Conservation (phyloP, 305 asterid species). For the Stenogyne calaminthoides region DNA sequence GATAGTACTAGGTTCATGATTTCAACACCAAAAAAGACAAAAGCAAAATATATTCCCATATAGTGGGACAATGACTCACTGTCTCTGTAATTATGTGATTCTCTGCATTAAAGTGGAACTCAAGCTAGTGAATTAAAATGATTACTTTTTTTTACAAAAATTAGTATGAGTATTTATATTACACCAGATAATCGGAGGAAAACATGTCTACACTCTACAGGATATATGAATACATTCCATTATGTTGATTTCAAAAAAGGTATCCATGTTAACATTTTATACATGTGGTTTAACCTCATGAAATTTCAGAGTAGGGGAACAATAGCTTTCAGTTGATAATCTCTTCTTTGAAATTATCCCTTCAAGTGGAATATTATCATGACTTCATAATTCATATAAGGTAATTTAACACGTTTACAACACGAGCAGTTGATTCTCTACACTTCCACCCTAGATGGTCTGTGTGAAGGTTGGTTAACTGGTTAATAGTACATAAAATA, state of each 20-base stretch:
- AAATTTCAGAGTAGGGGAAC: not conserved
- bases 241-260: not conserved
- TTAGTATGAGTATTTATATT: not conserved
- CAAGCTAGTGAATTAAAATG: not conserved
- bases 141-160: not conserved
- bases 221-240: not conserved
- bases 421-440: not conserved
- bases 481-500: not conserved
- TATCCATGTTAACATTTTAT: not conserved
- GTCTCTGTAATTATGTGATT: not conserved
- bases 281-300: not conserved
- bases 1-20: not conserved
- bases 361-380: not conserved
- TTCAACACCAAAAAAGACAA: not conserved
- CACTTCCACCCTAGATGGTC: not conserved
- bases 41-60: not conserved
- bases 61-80: not conserved
- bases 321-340: not conserved
- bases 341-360: not conserved
- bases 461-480: not conserved
- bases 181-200: not conserved
- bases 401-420: not conserved
- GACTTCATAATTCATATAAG: not conserved
- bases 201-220: not conserved
- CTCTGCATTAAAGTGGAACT: not conserved